Conservation (phyloP, 2,329 filamentous ascomycete genomes). For the Trichoderma atroviride region DNA sequence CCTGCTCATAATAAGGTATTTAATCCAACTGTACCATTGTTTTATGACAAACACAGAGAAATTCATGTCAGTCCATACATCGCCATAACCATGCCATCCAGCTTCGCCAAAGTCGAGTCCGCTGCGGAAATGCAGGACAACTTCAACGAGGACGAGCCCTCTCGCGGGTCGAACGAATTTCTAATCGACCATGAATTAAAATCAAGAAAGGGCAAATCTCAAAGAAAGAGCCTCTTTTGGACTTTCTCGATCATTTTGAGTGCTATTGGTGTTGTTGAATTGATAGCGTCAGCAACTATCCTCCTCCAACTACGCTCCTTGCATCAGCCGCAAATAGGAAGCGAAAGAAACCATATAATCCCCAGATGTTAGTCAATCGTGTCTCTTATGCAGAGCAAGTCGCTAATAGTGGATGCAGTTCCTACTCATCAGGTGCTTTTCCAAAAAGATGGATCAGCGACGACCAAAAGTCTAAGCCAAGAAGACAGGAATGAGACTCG, state of each 20-base stretch:
- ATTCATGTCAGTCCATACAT: background rate
- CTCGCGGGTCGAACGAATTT: background rate
- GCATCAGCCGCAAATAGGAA: background rate
- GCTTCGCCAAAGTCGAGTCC: background rate
- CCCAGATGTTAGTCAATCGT: background rate
- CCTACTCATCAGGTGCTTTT: background rate
- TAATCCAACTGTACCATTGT: background rate
- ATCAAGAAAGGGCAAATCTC: background rate
- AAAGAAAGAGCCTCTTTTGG: background rate
- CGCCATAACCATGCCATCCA: background rate
- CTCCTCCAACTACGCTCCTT: background rate
- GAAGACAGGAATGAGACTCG: background rate
- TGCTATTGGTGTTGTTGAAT: background rate
- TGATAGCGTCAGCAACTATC: background rate
- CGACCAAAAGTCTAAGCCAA: background rate
- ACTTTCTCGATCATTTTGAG: background rate
- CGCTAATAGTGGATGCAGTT: background rate
- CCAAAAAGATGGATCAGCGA: background rate
- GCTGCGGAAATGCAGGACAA: background rate
- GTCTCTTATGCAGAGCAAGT: background rate
- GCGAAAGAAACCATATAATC: constrained; percentile 13
- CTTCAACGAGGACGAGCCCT: background rate
- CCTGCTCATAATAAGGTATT: background rate
- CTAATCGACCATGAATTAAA: background rate
- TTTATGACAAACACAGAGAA: background rate